Evolutionary conservation across 140 eudicot species (phyloP).

Genomic region (Oenanthe javanica): DNA sequence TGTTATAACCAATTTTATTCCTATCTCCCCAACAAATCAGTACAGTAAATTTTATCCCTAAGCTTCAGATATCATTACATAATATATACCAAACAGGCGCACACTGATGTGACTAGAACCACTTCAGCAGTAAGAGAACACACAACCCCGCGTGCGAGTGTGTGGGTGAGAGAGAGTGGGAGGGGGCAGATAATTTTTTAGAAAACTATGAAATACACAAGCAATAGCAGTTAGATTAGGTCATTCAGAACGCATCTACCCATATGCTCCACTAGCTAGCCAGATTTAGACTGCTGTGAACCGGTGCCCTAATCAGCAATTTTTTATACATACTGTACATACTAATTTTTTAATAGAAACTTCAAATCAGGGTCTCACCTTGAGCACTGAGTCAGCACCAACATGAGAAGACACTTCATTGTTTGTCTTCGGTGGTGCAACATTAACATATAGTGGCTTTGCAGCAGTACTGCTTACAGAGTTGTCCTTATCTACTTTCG

Average conservation of each 20-base stretch:
- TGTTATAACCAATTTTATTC: not conserved
- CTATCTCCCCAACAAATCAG: not conserved
- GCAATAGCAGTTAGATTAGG: not conserved
- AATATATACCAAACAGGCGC: not conserved
- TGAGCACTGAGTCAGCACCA: slow-evolving; percentile 53
- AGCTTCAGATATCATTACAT: not conserved
- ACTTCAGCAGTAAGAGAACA: not conserved
- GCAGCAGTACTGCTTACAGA: slow-evolving; percentile 30
- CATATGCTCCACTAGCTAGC: not conserved
- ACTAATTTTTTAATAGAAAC: not conserved
- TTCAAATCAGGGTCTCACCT: slow-evolving; percentile 39
- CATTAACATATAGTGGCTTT: slow-evolving; percentile 85
- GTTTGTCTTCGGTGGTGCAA: slow-evolving; percentile 50
- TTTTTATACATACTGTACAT: not conserved
- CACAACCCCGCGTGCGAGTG: not conserved
- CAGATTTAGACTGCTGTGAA: not conserved
- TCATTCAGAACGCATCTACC: not conserved
- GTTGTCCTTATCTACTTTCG: slow-evolving; percentile 45
- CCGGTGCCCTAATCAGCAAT: not conserved
- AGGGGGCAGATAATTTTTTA: not conserved
- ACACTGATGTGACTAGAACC: not conserved
- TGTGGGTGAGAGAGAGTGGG: not conserved
- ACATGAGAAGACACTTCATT: slow-evolving; percentile 36
- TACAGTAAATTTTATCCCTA: not conserved
- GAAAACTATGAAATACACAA: not conserved